Evolutionary conservation across 768 basidiomycete species (phyloP), one percentile per base, ranked within the genome.

Genomic region (Gymnopilus dilepis): DNA sequence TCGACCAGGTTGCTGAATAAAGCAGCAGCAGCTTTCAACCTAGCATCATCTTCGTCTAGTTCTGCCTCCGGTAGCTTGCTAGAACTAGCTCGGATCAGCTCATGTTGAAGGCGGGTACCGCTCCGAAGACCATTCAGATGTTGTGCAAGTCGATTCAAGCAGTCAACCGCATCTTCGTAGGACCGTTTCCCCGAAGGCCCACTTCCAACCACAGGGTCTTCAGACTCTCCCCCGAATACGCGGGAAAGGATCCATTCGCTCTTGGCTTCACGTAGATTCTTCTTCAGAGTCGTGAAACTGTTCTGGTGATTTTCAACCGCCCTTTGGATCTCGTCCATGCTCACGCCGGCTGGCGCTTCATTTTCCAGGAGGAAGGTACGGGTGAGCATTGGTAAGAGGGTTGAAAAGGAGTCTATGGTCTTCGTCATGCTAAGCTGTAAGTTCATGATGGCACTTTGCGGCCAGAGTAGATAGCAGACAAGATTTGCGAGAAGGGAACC

Each of bases 61-160:
- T 60, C 64, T 7, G 61, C 55, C 28, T 62, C 61, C 21, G 41
- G 19, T 2, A 19, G 59, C 64, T 70, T 51, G 56, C 59, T 68
- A 9, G 73, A 68, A 17, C 80, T 78, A 1, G 91, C 90, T 65
- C 84, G 84, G 13, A 90, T 85, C 28, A 98, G 73, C 51, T 96
- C 92, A 62, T 90, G 87, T 70, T 98, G 95, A 34, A 99, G 74
- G 33, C 85, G 83, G 6, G 90, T 94, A 1, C 95, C 92, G 59
- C 91, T 88, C 48, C 97, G 77, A 60, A 99, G 78, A 24, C 97
- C 95, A 58, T 90, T 95, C 38, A 99, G 76, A 77, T 99, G 96
- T 70, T 99, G 97, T 0, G 94, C 97, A 4, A 99, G 84, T 17
- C 95, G 80, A 61, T 92, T 96, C 67, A 99, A 79, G 67, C 89